Percentiles rank a stretch among this genome's conserved stretches.
These are phyloP conservation scores for Harrya chromipes DNA, from an alignment of 768 basidiomycete species.

Conservation along the genomic window DNA sequence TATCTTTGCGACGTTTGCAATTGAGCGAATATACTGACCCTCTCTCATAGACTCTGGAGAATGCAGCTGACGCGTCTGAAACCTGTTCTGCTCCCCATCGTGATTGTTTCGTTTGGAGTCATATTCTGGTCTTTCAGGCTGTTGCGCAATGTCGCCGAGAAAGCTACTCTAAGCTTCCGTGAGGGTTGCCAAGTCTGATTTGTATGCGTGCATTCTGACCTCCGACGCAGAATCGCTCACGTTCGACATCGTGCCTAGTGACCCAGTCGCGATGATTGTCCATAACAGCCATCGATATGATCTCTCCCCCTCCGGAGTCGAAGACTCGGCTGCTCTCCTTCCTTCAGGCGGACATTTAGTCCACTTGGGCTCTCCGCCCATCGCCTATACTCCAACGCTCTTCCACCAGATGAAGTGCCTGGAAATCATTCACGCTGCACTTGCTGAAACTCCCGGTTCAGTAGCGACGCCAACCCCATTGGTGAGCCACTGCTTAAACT, in stretches of 20 bases:
- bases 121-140: background rate
- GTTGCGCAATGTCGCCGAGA: background rate
- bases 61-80: background rate
- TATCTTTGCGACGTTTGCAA: no score
- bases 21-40: background rate
- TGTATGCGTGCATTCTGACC: background rate
- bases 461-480: slow-evolving; percentile 2
- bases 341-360: slow-evolving; percentile 33
- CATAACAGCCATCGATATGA: slow-evolving; percentile 25
- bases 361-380: slow-evolving; percentile 16
- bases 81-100: background rate
- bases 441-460: slow-evolving; percentile 7
- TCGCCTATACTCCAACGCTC: slow-evolving; percentile 34
- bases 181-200: background rate
- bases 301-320: slow-evolving; percentile 9
- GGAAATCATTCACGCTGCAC: slow-evolving; percentile 30
- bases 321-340: slow-evolving; percentile 29
- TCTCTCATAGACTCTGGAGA: background rate
- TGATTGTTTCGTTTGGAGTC: background rate
- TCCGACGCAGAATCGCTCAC: background rate
- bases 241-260: slow-evolving; percentile 5
- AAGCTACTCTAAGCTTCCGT: background rate
- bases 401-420: slow-evolving; percentile 43
- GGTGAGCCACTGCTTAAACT: slow-evolving; percentile 35
- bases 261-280: slow-evolving; percentile 22